Conservation (phyloP, 306 rosid genomes). For the Quercus ilex region DNA sequence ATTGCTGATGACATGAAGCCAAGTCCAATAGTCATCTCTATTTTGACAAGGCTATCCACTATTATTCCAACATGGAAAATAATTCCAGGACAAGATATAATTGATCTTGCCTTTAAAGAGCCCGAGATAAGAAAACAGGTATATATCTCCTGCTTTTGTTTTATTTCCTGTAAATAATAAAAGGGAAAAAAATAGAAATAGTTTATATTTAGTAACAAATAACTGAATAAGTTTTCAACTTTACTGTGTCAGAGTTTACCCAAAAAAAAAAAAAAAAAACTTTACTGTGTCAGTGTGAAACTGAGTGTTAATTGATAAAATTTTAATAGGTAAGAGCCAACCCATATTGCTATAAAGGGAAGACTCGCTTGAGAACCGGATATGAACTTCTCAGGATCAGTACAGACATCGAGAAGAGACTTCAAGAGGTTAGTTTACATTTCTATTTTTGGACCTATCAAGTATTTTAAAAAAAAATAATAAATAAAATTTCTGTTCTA, state of each 20-base stretch:
- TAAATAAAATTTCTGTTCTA: not conserved
- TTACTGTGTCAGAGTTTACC: too few relatives aligned
- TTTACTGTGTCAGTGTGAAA: not conserved
- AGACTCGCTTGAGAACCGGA: conserved; percentile 80
- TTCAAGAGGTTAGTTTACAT: conserved; percentile 38
- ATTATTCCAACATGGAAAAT: conserved; percentile 73
- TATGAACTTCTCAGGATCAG: conserved; percentile 58
- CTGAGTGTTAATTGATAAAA: not conserved
- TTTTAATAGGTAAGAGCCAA: conserved; percentile 50
- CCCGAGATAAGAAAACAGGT: conserved; percentile 71
- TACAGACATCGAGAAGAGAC: conserved; percentile 41
- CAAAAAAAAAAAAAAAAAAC: too few relatives aligned
- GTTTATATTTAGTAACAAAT: too few relatives aligned
- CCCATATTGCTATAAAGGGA: conserved; percentile 70
- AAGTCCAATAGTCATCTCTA: conserved; percentile 9
- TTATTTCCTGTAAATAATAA: not conserved
- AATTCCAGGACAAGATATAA: conserved; percentile 60
- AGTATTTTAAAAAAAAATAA: not conserved
- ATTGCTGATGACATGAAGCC: conserved; percentile 78
- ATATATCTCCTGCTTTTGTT: not conserved
- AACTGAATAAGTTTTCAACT: too few relatives aligned
- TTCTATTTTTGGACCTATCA: not conserved
- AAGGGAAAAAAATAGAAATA: not conserved
- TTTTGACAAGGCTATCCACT: conserved; percentile 48
- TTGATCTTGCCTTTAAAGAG: conserved; percentile 61